phyloP scores from a whole-genome alignment of 768 basidiomycete species.

The Naganishia randhawae region DNA sequence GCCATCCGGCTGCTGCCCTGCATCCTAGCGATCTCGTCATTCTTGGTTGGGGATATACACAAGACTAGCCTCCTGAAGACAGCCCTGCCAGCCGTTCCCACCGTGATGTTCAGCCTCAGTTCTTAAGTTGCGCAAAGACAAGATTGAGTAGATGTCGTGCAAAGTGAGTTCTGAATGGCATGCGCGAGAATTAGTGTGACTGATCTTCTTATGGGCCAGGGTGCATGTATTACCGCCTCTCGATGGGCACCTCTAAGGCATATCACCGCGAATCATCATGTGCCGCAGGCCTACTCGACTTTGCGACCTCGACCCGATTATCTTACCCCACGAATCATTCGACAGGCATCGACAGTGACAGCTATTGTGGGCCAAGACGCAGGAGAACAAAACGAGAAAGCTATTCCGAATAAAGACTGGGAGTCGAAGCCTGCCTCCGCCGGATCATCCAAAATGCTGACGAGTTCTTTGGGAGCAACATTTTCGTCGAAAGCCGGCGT shows the following conservation, averaged over 20 bases:
- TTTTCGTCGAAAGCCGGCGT: neutral
- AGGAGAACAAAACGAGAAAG: neutral
- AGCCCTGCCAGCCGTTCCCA: neutral
- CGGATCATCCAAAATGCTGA: neutral
- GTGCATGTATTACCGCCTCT: neutral
- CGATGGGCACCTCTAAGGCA: conserved; percentile 15
- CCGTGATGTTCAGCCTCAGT: neutral
- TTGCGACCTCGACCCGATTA: conserved; percentile 1
- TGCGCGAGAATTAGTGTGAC: neutral
- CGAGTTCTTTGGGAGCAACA: neutral
- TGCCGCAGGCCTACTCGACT: neutral
- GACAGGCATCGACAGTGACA: neutral
- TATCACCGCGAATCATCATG: neutral
- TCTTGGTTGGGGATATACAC: too few species aligned
- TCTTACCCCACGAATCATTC: neutral
- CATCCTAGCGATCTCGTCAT: neutral
- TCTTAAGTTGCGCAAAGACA: neutral
- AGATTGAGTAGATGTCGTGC: neutral
- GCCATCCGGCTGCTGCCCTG: neutral
- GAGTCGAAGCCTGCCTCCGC: neutral
- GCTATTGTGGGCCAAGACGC: neutral
- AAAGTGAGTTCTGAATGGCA: neutral
- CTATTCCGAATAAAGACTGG: neutral
- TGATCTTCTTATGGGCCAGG: neutral
- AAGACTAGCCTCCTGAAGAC: too few species aligned